Percentiles rank a stretch among this genome's conserved stretches.
These are phyloP conservation scores for Hsuehochloa calcarea DNA, from an alignment of 176 grass and related monocot species.

Conservation along the genomic window DNA sequence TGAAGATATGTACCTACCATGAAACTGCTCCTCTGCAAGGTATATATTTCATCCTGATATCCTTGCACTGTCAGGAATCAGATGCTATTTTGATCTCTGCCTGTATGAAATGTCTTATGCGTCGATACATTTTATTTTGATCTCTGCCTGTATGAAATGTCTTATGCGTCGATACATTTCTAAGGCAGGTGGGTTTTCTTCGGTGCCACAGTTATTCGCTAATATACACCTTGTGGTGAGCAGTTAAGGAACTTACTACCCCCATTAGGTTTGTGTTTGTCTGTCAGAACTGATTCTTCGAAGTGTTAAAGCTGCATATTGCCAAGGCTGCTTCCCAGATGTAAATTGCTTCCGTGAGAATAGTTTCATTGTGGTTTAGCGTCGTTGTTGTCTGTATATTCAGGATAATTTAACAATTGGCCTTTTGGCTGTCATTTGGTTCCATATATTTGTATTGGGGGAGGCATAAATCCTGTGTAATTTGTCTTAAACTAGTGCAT, in stretches of 20 bases:
- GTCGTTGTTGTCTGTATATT: constrained; percentile 38
- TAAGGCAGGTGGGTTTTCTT: not conserved
- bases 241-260: constrained; percentile 32
- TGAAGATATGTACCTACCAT: constrained; percentile 32
- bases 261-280: constrained; percentile 16
- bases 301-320: not conserved
- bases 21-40: constrained; percentile 7
- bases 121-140: not conserved
- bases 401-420: constrained; percentile 44
- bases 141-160: not conserved
- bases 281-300: constrained; percentile 33
- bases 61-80: not conserved
- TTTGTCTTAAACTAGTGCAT: constrained; percentile 10
- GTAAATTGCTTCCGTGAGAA: constrained; percentile 45
- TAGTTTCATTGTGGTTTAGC: constrained; percentile 35
- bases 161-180: not conserved
- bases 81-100: not conserved
- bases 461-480: constrained; percentile 29
- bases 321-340: constrained; percentile 36
- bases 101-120: not conserved
- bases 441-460: constrained; percentile 40
- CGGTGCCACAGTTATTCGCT: not conserved
- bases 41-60: not conserved
- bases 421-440: constrained; percentile 24
- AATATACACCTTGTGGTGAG: not conserved